These are phyloP conservation scores for Nemania sp. DNA, from an alignment of 2,329 filamentous ascomycete species.

Conservation along the genomic window DNA sequence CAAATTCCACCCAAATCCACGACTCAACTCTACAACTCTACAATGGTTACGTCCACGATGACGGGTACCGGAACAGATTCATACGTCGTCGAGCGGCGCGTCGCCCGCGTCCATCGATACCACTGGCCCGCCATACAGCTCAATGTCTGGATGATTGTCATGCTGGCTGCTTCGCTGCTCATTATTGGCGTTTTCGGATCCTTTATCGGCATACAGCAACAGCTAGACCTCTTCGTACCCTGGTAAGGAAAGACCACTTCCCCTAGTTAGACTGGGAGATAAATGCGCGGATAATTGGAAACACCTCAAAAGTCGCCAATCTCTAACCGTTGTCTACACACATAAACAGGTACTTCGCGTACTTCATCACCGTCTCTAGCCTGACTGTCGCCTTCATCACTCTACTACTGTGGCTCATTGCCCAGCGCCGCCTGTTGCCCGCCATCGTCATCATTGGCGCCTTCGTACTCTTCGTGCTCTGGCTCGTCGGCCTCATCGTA, in stretches of 20 bases:
- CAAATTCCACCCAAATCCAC: not conserved
- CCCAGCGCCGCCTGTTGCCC: constrained; percentile 61
- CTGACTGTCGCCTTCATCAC: constrained; percentile 69
- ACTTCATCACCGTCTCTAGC: constrained; percentile 61
- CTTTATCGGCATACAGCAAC: constrained; percentile 62
- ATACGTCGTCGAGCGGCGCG: constrained; percentile 48
- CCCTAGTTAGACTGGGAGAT: not conserved
- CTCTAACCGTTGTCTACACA: too few species aligned
- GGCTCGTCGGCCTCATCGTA: constrained; percentile 67
- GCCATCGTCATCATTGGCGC: constrained; percentile 65
- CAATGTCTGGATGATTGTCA: constrained; percentile 69
- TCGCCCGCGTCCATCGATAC: constrained; percentile 59
- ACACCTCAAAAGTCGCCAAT: not conserved
- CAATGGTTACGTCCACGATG: constrained; percentile 44
- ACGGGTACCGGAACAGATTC: constrained; percentile 45
- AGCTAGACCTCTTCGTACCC: constrained; percentile 57
- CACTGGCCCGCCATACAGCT: constrained; percentile 70
- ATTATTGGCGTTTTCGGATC: constrained; percentile 64
- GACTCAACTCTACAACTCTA: not conserved
- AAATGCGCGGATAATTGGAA: not conserved
- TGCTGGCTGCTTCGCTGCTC: constrained; percentile 61
- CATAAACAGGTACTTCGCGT: constrained; percentile 70
- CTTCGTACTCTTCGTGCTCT: constrained; percentile 69
- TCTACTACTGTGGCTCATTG: constrained; percentile 65
- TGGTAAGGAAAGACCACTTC: constrained; percentile 53